Evolutionary conservation across 2,329 filamentous ascomycete species (phyloP).

Genomic region (Aureobasidium vineae): DNA sequence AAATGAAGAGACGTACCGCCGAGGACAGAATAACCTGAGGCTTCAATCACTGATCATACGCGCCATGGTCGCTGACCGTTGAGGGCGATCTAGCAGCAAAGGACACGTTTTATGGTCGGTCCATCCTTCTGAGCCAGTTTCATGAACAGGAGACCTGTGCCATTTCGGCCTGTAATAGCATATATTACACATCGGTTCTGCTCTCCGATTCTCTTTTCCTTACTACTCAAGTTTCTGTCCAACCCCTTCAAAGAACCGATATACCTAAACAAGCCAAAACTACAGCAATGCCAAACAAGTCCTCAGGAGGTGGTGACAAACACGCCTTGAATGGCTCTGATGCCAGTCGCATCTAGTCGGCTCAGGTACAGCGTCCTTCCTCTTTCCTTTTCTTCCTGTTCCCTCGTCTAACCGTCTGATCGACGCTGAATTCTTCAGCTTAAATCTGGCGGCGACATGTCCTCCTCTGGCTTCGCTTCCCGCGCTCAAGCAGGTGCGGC

Average conservation of each 20-base stretch:
- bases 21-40: no score
- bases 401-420: not conserved
- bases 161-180: no score
- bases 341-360: not conserved
- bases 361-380: not conserved
- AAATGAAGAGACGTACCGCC: no score
- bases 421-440: not conserved
- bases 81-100: not conserved
- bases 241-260: no score
- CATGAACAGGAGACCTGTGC: not conserved
- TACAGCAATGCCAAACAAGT: not conserved
- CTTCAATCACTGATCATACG: no score
- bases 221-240: no score
- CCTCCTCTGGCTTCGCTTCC: not conserved
- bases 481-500: not conserved
- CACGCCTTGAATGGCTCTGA: not conserved
- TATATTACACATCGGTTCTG: no score
- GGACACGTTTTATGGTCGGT: not conserved
- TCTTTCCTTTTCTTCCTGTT: not conserved
- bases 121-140: not conserved
- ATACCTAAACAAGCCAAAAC: no score
- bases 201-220: no score
- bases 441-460: conserved; percentile 1
- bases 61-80: no score
- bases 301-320: not conserved